Evolutionary conservation across 768 basidiomycete species (phyloP).

Genomic region (Suillus variegatus): DNA sequence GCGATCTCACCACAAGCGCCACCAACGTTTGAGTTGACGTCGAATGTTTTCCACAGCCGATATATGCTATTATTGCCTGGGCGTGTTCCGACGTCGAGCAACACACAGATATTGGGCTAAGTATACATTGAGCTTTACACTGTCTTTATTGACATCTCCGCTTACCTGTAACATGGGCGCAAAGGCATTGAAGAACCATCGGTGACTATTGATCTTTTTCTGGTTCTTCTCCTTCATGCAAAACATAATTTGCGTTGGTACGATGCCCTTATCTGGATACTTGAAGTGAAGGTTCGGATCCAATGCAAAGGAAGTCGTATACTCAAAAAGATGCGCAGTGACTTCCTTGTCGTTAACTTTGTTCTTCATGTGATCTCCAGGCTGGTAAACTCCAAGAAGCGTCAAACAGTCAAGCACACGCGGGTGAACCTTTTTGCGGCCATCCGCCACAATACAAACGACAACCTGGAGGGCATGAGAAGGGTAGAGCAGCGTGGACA

Average conservation of each 20-base stretch:
- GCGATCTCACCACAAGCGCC: conserved; percentile 99
- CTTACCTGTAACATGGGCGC: conserved; percentile 77
- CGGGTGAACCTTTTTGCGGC: conserved; percentile 79
- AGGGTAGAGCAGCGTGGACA: background rate
- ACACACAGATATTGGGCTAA: conserved; percentile 87
- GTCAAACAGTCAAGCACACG: conserved; percentile 88
- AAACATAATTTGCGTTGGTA: conserved; percentile 93
- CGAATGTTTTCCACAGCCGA: conserved; percentile 94
- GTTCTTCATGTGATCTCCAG: conserved; percentile 59
- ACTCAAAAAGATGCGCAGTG: conserved; percentile 80
- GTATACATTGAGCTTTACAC: conserved; percentile 3
- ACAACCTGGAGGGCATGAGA: conserved; percentile 58
- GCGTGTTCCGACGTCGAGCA: conserved; percentile 93
- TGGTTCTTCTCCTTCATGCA: conserved; percentile 93
- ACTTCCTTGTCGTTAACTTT: conserved; percentile 73
- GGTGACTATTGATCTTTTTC: conserved; percentile 95
- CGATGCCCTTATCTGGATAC: conserved; percentile 90
- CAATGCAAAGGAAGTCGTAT: conserved; percentile 78
- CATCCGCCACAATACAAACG: conserved; percentile 90
- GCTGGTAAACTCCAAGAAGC: conserved; percentile 91
- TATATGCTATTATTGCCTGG: conserved; percentile 90
- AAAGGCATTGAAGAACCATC: conserved; percentile 98
- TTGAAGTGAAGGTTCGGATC: conserved; percentile 81
- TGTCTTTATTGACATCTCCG: background rate
- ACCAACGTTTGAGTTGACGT: conserved; percentile 87